Percentiles rank a stretch among this genome's conserved stretches.
Evolutionary conservation across 345 rosid genomes (phyloP).

Genomic region (Limnanthes douglasii): DNA sequence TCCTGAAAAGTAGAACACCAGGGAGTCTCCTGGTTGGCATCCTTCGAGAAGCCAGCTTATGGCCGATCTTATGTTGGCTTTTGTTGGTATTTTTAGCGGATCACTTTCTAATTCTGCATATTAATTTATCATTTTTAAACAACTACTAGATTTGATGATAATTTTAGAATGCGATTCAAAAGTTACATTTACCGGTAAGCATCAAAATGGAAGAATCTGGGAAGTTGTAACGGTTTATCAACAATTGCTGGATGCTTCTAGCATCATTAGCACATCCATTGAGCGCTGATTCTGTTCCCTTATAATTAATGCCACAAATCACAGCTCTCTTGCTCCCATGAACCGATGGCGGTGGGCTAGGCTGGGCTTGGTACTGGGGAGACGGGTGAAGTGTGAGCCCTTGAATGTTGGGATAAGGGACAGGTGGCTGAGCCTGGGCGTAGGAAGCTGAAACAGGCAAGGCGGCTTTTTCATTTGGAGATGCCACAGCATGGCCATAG

Average conservation of each 20-base stretch:
- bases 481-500: too few species aligned
- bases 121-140: not conserved
- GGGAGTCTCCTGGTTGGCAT: slow-evolving; percentile 67
- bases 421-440: too few species aligned
- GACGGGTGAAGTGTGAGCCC: too few species aligned
- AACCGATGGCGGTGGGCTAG: slow-evolving; percentile 31
- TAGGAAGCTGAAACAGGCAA: too few species aligned
- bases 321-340: slow-evolving; percentile 69
- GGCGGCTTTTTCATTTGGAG: too few species aligned
- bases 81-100: slow-evolving; percentile 45
- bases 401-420: too few species aligned
- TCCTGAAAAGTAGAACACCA: slow-evolving; percentile 81
- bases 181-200: slow-evolving; percentile 40
- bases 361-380: too few species aligned
- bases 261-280: slow-evolving; percentile 85
- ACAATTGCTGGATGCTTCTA: slow-evolving; percentile 70
- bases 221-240: slow-evolving; percentile 58
- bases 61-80: slow-evolving; percentile 55
- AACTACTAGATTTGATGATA: not conserved
- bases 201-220: slow-evolving; percentile 71
- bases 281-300: slow-evolving; percentile 33
- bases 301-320: slow-evolving; percentile 57
- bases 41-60: slow-evolving; percentile 59
- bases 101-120: slow-evolving; percentile 72
- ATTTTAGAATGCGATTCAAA: not conserved